phyloP scores from a whole-genome alignment of 164 flowering plant species.

The Magnolia changhungtana region DNA sequence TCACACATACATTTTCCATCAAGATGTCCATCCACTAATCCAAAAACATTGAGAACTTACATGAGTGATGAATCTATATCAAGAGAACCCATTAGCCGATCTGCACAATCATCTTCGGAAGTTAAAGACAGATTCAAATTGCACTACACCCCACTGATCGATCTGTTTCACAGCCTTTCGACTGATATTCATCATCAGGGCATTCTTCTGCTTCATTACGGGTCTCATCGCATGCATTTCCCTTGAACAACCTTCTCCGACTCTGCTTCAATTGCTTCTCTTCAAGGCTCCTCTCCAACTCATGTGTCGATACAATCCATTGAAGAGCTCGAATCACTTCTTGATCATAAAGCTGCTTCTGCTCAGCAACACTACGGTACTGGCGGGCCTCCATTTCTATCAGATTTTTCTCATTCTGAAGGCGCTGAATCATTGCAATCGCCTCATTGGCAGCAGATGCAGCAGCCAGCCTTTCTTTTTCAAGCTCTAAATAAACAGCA shows the following conservation, averaged over 20 bases:
- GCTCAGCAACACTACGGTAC: constrained; percentile 45
- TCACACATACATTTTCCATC: constrained; percentile 1
- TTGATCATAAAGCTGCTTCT: constrained; percentile 49
- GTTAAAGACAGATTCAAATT: not conserved
- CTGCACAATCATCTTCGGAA: constrained; percentile 10
- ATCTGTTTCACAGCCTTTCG: not conserved
- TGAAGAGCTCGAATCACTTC: constrained; percentile 47
- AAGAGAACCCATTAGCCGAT: constrained; percentile 14
- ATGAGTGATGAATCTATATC: constrained; percentile 13
- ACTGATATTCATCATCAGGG: constrained; percentile 4
- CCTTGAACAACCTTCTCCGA: not conserved
- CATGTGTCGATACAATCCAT: constrained; percentile 42
- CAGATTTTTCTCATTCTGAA: constrained; percentile 62
- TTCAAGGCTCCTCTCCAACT: constrained; percentile 35
- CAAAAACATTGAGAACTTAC: not conserved
- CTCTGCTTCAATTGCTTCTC: constrained; percentile 36
- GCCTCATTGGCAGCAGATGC: constrained; percentile 71
- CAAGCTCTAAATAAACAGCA: constrained; percentile 50
- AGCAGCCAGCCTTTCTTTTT: constrained; percentile 69
- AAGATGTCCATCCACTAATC: not conserved
- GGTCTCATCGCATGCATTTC: not conserved
- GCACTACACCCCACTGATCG: not conserved
- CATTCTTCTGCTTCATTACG: constrained; percentile 25
- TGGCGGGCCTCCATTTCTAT: constrained; percentile 47
- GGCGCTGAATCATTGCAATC: constrained; percentile 64